phyloP scores from a whole-genome alignment of 805 yeast genomes.

The Kodamaea fukazawae region DNA sequence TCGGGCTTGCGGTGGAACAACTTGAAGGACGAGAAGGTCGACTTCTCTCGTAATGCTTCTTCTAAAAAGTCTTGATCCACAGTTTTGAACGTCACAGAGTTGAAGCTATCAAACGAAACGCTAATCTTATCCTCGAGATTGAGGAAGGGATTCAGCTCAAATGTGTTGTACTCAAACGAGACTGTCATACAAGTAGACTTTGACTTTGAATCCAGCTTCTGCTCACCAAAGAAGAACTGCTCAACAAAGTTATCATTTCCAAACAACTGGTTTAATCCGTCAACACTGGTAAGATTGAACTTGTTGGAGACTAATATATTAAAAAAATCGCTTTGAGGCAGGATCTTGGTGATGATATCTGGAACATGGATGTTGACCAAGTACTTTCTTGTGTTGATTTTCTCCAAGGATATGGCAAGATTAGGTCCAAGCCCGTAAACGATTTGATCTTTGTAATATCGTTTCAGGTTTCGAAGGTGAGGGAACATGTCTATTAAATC shows the following conservation, averaged over 20 bases:
- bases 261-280: slow-evolving; percentile 13
- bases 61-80: slow-evolving; percentile 23
- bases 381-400: slow-evolving; percentile 34
- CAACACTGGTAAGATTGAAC: neutral
- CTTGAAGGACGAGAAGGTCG: slow-evolving; percentile 20
- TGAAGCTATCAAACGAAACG: slow-evolving; percentile 29
- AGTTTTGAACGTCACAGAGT: slow-evolving; percentile 20
- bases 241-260: slow-evolving; percentile 12
- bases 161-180: slow-evolving; percentile 33
- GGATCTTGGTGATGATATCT: slow-evolving; percentile 34
- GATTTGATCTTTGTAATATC: slow-evolving; percentile 26
- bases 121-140: slow-evolving; percentile 20
- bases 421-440: slow-evolving; percentile 26
- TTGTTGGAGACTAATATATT: slow-evolving; percentile 5
- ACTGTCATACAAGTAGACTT: slow-evolving; percentile 33
- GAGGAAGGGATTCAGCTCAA: slow-evolving; percentile 32
- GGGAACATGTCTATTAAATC: slow-evolving; percentile 25
- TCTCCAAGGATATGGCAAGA: slow-evolving; percentile 37
- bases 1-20: slow-evolving; percentile 15
- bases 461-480: slow-evolving; percentile 26
- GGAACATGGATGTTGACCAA: slow-evolving; percentile 41
- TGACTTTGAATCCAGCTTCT: neutral
- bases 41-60: slow-evolving; percentile 26
- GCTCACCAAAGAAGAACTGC: slow-evolving; percentile 13
- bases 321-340: slow-evolving; percentile 27